A percentile compares a stretch with the other conserved stretches of the same genome.
phyloP scores from a whole-genome alignment of 352 stramenopile species.

The Pythium aristosporum region DNA sequence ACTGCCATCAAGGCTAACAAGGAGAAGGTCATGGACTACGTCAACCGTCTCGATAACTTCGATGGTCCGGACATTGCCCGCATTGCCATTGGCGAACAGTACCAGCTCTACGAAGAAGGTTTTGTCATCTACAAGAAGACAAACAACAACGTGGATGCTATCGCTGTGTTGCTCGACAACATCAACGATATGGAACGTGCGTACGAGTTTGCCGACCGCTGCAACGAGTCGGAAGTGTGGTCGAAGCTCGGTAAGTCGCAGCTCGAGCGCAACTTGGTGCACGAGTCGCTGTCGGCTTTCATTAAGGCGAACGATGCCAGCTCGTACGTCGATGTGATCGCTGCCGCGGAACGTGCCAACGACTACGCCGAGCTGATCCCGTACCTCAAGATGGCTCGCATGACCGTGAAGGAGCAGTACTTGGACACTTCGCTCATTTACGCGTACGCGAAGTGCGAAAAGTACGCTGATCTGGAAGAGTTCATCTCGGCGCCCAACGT shows the following conservation, averaged over 20 bases:
- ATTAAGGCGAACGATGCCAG: constrained; percentile 99
- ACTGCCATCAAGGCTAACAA: constrained; percentile 99
- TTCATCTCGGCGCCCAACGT: constrained; percentile 99
- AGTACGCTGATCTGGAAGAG: constrained; percentile 98
- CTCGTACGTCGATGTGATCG: constrained; percentile 98
- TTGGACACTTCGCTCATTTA: constrained; percentile 99
- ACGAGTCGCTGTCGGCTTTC: constrained; percentile 98
- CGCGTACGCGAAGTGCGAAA: constrained; percentile 98
- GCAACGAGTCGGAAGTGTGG: constrained; percentile 98
- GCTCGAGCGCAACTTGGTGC: constrained; percentile 94
- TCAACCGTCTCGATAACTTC: constrained; percentile 99
- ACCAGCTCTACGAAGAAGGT: constrained; percentile 99
- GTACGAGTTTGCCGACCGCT: constrained; percentile 98
- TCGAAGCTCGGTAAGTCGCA: constrained; percentile 98
- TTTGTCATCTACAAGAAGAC: constrained; percentile 99
- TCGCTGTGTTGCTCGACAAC: constrained; percentile 92
- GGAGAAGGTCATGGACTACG: constrained; percentile 99
- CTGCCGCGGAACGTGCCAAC: constrained; percentile 94
- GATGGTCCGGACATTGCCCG: constrained; percentile 99
- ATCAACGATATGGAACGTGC: constrained; percentile 98
- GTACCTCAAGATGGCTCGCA: constrained; percentile 99
- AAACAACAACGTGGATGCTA: constrained; percentile 95
- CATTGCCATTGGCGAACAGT: constrained; percentile 97
- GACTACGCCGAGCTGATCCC: constrained; percentile 97
- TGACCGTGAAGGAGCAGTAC: constrained; percentile 98